These are phyloP conservation scores for Xylaria hypoxylon DNA, from an alignment of 2,329 filamentous ascomycete species.

Conservation along the genomic window DNA sequence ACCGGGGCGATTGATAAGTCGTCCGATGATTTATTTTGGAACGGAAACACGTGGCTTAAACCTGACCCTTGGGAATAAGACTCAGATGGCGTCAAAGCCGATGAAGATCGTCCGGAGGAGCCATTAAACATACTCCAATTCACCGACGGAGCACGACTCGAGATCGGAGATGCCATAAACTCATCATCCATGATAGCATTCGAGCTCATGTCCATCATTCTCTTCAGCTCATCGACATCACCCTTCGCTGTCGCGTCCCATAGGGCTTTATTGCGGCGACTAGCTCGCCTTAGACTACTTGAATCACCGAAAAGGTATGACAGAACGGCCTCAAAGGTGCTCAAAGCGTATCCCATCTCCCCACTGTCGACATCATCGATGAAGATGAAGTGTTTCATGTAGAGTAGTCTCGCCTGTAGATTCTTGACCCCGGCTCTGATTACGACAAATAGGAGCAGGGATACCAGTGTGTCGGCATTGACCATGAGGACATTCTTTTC, in stretches of 20 bases:
- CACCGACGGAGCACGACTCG: constrained; percentile 59
- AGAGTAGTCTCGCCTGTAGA: constrained; percentile 87
- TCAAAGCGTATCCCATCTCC: constrained; percentile 94
- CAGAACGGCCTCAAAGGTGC: constrained; percentile 94
- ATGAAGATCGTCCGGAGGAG: constrained; percentile 57
- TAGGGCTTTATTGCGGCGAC: constrained; percentile 83
- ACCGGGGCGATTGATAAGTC: constrained; percentile 53
- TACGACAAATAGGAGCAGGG: constrained; percentile 88
- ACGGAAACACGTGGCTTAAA: constrained; percentile 90
- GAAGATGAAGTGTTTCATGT: constrained; percentile 97
- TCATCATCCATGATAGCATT: constrained; percentile 60
- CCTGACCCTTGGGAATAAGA: constrained; percentile 67
- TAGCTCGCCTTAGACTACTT: constrained; percentile 82
- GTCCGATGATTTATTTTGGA: constrained; percentile 71
- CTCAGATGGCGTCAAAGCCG: constrained; percentile 58
- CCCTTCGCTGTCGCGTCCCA: constrained; percentile 90
- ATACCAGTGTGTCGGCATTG: constrained; percentile 92
- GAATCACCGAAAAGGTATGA: constrained; percentile 89
- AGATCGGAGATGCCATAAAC: constrained; percentile 52
- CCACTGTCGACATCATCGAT: constrained; percentile 97
- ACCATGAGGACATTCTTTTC: constrained; percentile 71
- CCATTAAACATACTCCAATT: constrained; percentile 63
- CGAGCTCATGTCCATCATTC: constrained; percentile 79
- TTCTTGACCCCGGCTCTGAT: constrained; percentile 90
- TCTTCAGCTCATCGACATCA: constrained; percentile 77